A percentile compares a stretch with the other conserved stretches of the same genome.
These are phyloP conservation scores for Pittosporum tobira DNA, from an alignment of 129 eudicot species.

Conservation along the genomic window DNA sequence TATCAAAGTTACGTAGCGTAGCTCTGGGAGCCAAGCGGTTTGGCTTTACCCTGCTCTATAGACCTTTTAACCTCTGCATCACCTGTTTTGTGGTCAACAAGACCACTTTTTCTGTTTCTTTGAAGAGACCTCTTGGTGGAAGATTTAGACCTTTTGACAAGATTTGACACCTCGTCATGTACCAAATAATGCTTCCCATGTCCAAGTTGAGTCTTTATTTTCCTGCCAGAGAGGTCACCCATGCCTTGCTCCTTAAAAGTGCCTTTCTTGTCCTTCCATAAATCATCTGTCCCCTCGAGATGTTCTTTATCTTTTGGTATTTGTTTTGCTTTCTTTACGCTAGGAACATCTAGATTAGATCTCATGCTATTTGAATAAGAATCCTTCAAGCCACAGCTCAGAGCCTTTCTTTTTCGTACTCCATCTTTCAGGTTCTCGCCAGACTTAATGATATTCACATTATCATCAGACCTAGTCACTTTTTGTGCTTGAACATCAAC, in stretches of 20 bases:
- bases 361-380: conserved; percentile 23
- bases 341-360: conserved; percentile 16
- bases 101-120: conserved; percentile 26
- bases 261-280: conserved; percentile 25
- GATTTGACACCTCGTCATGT: conserved; percentile 24
- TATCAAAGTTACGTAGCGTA: conserved; percentile 22
- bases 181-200: conserved; percentile 24
- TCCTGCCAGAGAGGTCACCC: conserved; percentile 26
- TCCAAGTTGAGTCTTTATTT: conserved; percentile 24
- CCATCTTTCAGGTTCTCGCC: conserved; percentile 26
- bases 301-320: conserved; percentile 26
- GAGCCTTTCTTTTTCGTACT: conserved; percentile 18
- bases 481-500: conserved; percentile 15
- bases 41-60: conserved; percentile 23
- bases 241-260: conserved; percentile 13
- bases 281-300: conserved; percentile 25
- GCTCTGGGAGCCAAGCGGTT: conserved; percentile 17
- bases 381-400: conserved; percentile 27
- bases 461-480: conserved; percentile 21
- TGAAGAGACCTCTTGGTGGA: conserved; percentile 24
- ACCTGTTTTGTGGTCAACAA: conserved; percentile 23
- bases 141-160: conserved; percentile 42
- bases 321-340: conserved; percentile 22
- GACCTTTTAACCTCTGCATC: conserved; percentile 25
- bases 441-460: conserved; percentile 15